Conservation (phyloP, 2,329 filamentous ascomycete species). For the Diaporthe batatas region DNA sequence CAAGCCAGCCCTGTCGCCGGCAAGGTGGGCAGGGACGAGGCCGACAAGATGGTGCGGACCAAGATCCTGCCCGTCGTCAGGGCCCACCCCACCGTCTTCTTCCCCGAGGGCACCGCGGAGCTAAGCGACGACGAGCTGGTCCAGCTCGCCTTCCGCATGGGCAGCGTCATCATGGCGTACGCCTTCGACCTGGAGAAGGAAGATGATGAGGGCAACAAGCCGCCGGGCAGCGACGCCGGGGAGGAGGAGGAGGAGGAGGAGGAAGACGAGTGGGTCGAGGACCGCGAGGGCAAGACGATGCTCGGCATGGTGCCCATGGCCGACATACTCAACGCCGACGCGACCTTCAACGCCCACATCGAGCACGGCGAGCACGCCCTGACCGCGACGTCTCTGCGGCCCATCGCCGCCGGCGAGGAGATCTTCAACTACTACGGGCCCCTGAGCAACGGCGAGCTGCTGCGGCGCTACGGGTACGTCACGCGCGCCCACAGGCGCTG, state of each 20-base stretch:
- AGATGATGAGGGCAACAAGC: constrained; percentile 49
- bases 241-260: constrained; percentile 72
- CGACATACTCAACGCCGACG: constrained; percentile 90
- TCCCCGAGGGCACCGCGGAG: constrained; percentile 50
- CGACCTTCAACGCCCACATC: constrained; percentile 80
- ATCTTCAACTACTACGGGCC: constrained; percentile 92
- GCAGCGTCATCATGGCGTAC: constrained; percentile 91
- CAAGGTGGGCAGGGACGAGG: constrained; percentile 81
- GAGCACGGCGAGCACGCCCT: constrained; percentile 69
- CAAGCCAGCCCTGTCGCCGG: constrained; percentile 81
- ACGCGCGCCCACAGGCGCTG: constrained; percentile 81
- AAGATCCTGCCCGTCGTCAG: constrained; percentile 66
- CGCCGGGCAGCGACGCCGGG: constrained; percentile 62
- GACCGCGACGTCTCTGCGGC: constrained; percentile 78
- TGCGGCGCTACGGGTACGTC: constrained; percentile 90
- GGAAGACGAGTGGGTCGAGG: constrained; percentile 75
- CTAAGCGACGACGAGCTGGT: constrained; percentile 62
- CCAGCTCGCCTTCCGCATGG: constrained; percentile 80
- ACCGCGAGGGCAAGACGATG: constrained; percentile 67
- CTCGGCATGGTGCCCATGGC: constrained; percentile 94
- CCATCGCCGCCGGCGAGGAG: constrained; percentile 79
- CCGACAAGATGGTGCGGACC: constrained; percentile 76
- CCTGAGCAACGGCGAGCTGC: constrained; percentile 83
- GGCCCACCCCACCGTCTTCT: constrained; percentile 62
- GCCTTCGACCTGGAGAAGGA: constrained; percentile 82